phyloP scores from a whole-genome alignment of 257 asterid genomes.

The Solanum arcanum region DNA sequence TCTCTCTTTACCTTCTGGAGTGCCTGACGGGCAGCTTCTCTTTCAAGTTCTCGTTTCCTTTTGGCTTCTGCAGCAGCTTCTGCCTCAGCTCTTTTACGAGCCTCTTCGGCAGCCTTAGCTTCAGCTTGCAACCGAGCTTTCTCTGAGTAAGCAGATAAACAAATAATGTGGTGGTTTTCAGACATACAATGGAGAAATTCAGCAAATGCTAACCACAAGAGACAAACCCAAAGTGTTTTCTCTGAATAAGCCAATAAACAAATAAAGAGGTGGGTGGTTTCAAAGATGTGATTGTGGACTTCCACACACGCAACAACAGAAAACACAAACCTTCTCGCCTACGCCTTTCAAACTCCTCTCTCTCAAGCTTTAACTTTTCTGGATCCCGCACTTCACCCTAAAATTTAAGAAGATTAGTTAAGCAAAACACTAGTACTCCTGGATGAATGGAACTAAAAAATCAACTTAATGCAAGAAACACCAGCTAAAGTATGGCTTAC shows the following conservation, averaged over 20 bases:
- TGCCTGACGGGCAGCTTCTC: conserved; percentile 86
- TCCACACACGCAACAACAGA: neutral
- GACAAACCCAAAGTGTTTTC: conserved; percentile 21
- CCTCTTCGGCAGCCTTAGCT: conserved; percentile 93
- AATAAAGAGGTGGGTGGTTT: neutral
- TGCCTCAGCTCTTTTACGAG: conserved; percentile 62
- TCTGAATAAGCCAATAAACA: conserved; percentile 20
- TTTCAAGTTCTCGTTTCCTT: conserved; percentile 61
- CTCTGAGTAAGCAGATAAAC: conserved; percentile 28
- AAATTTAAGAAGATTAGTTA: neutral
- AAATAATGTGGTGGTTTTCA: neutral
- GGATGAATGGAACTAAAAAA: neutral
- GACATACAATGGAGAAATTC: neutral
- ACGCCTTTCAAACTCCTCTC: conserved; percentile 76
- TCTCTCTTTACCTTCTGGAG: conserved; percentile 15
- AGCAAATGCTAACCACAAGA: neutral
- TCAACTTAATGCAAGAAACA: neutral
- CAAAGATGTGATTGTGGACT: neutral
- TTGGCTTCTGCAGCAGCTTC: conserved; percentile 72
- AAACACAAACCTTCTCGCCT: conserved; percentile 46
- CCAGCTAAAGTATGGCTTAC: conserved; percentile 13
- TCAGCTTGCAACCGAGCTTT: conserved; percentile 86
- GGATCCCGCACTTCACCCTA: conserved; percentile 69
- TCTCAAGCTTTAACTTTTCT: conserved; percentile 64
- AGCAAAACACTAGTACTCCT: neutral